Conservation (phyloP, 805 yeast genomes). For the Lipomyces yamadae region DNA sequence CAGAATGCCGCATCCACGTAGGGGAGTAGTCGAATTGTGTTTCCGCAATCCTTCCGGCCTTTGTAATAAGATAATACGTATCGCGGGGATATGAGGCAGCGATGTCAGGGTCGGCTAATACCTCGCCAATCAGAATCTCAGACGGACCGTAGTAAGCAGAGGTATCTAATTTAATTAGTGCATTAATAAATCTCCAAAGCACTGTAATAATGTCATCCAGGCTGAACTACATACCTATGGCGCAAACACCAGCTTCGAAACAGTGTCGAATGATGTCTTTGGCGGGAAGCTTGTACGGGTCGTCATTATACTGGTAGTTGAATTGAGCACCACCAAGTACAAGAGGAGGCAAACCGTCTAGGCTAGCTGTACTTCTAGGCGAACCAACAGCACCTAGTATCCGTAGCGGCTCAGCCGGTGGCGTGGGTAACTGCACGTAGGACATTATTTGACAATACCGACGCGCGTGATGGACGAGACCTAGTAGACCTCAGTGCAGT, state of each 20-base stretch:
- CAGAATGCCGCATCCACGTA: constrained; percentile 62
- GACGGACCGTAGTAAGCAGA: constrained; percentile 94
- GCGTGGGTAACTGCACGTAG: constrained; percentile 22
- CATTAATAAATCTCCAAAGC: too few relatives aligned
- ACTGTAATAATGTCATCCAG: not conserved
- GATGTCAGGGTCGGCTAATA: constrained; percentile 51
- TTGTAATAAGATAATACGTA: constrained; percentile 73
- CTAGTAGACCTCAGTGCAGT: not conserved
- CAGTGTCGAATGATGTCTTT: constrained; percentile 62
- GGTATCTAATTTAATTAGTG: constrained; percentile 58
- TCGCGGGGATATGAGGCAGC: constrained; percentile 58
- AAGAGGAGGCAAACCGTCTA: constrained; percentile 50
- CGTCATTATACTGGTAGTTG: constrained; percentile 75
- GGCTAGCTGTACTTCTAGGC: constrained; percentile 17
- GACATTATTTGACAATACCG: not conserved
- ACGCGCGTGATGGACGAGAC: not conserved
- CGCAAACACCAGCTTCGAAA: constrained; percentile 68
- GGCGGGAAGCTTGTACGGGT: constrained; percentile 66
- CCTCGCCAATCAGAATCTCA: constrained; percentile 73
- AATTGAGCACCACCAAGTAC: constrained; percentile 89
- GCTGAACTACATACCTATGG: constrained; percentile 50
- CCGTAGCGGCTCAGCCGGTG: constrained; percentile 27
- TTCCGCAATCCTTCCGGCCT: constrained; percentile 76
- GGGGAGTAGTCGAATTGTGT: constrained; percentile 78
- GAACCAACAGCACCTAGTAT: constrained; percentile 23